Conservation (phyloP, 75 land plant species). For the Gnetum montanum region DNA sequence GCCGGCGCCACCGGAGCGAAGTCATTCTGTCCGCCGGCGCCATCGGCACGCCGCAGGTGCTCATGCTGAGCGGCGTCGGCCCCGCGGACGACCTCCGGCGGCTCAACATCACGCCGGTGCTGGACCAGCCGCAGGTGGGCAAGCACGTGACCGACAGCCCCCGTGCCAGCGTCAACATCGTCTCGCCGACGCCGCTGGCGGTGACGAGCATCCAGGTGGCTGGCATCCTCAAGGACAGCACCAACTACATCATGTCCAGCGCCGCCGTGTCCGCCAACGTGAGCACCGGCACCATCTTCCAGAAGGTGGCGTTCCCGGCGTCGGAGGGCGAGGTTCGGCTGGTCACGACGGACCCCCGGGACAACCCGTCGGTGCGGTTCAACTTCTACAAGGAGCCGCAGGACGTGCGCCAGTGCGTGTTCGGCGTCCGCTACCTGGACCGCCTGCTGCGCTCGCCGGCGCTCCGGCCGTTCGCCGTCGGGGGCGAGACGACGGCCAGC, state of each 20-base stretch:
- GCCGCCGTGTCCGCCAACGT: not conserved
- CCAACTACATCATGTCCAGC: slow-evolving; percentile 43
- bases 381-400: slow-evolving; percentile 66
- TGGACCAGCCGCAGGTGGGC: slow-evolving; percentile 48
- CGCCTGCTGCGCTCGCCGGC: not conserved
- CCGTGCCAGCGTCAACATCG: slow-evolving; percentile 47
- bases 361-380: slow-evolving; percentile 70
- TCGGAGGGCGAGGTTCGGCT: slow-evolving; percentile 62
- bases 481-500: not conserved
- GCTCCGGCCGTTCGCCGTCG: not conserved
- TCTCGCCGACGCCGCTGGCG: slow-evolving; percentile 34
- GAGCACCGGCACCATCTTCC: slow-evolving; percentile 10
- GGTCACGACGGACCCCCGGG: slow-evolving; percentile 30
- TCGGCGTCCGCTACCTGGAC: slow-evolving; percentile 28
- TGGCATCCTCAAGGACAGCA: slow-evolving; percentile 42
- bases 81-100: slow-evolving; percentile 26
- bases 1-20: slow-evolving; percentile 32
- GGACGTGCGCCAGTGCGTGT: slow-evolving; percentile 53
- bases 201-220: slow-evolving; percentile 43
- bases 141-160: slow-evolving; percentile 73
- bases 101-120: slow-evolving; percentile 24
- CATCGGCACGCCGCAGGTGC: slow-evolving; percentile 62
- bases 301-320: slow-evolving; percentile 61
- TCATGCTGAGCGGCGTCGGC: slow-evolving; percentile 83
- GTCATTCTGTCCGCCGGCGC: slow-evolving; percentile 72